Evolutionary conservation across 805 yeast species (phyloP).

Genomic region (Clavispora phyllophila): DNA sequence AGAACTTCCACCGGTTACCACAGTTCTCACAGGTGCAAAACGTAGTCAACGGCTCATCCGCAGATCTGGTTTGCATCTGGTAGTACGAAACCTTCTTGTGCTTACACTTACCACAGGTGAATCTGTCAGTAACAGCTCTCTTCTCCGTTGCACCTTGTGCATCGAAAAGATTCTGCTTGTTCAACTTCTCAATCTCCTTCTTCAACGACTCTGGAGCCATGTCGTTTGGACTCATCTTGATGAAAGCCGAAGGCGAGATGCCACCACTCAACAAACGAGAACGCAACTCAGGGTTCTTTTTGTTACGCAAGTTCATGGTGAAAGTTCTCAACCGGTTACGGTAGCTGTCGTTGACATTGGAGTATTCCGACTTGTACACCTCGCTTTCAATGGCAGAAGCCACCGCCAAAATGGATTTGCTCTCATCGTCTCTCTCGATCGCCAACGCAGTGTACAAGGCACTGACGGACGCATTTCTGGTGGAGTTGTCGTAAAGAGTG

Average conservation of each 20-base stretch:
- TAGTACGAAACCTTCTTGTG: slow-evolving; percentile 95
- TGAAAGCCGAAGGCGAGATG: slow-evolving; percentile 59
- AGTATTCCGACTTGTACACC: slow-evolving; percentile 57
- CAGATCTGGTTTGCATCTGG: slow-evolving; percentile 97
- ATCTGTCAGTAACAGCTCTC: slow-evolving; percentile 93
- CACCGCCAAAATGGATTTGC: slow-evolving; percentile 55
- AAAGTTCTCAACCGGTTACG: slow-evolving; percentile 81
- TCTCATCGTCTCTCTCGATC: slow-evolving; percentile 58
- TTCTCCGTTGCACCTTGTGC: slow-evolving; percentile 97
- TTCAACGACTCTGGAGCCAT: slow-evolving; percentile 91
- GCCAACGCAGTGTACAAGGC: slow-evolving; percentile 89
- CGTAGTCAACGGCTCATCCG: slow-evolving; percentile 97
- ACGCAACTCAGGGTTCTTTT: slow-evolving; percentile 83
- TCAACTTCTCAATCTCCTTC: slow-evolving; percentile 78
- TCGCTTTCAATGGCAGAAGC: slow-evolving; percentile 72
- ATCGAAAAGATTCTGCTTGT: slow-evolving; percentile 84
- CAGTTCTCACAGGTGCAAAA: slow-evolving; percentile 97
- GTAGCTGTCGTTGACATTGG: slow-evolving; percentile 56
- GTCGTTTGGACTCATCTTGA: slow-evolving; percentile 85
- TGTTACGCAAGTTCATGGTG: slow-evolving; percentile 82
- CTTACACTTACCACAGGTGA: slow-evolving; percentile 96
- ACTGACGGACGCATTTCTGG: slow-evolving; percentile 78
- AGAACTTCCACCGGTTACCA: slow-evolving; percentile 97
- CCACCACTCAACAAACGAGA: slow-evolving; percentile 62
- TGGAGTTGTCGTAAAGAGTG: slow-evolving; percentile 63